Base-by-base conservation (phyloP, 2,329 filamentous ascomycete species). In the Aureobasidium sp. region DNA sequence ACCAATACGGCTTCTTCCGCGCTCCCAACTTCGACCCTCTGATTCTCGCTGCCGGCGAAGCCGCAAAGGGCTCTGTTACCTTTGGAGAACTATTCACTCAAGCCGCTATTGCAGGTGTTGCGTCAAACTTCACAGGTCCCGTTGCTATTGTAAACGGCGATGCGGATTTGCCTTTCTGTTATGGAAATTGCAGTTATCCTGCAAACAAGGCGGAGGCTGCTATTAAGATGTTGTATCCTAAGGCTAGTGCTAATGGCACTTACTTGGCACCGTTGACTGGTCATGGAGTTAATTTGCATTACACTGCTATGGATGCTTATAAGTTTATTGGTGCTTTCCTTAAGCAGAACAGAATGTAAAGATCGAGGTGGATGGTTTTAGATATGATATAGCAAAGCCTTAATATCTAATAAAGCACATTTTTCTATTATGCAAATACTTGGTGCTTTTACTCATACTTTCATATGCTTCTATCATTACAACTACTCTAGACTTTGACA, bases 201-300 rank as follows among this genome's bases (percentile, higher is more conserved):
- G 64, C 48, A 6, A 65, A 72, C 42, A 47, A 64, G 36, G 68
- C 70, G 1, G 42, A 62, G 30, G 62, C 48, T 1, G 69, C 67
- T 7, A 61, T 67, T 10, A 36, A 61, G 0, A 63, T 60, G 59
- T 60, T 70, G 37, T 71, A 70, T 48, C 68, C 67, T 3, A 37
- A 32, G 7, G 57, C 59, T 10, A 63, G 57, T 25, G 64, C 52
- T 55, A 68, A 64, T 13, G 67, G 58, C 9, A 64, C 65, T 13
- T 71, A 68, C 49, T 57, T 72, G 16, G 67, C 66, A 30, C 64
- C 65, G 13, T 48, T 58, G 21, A 66, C 69, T 30, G 71, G 71
- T 0, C 71, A 73, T 64, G 69, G 67, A 2, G 36, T 73, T 41
- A 72, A 72, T 44, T 63, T 72, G 63, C 71, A 73, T 58, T 72